Percentiles rank a stretch among this genome's conserved stretches.
Conservation (phyloP, 352 stramenopile species). For the Globisporangium emineosum region DNA sequence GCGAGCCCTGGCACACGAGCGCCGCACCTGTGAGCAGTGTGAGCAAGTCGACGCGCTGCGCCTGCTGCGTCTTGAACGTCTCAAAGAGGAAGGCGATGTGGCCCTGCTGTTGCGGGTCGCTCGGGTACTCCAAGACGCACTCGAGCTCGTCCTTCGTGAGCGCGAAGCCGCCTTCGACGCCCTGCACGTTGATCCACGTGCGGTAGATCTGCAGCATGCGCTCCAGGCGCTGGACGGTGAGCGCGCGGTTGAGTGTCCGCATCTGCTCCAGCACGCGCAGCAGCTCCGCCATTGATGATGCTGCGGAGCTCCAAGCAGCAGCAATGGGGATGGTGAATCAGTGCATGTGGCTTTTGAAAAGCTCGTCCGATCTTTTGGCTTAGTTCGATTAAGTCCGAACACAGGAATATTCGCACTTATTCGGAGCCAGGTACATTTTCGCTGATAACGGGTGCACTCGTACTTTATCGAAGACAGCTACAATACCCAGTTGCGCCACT, state of each 20-base stretch:
- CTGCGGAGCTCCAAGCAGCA: too few relatives aligned
- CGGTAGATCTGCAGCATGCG: slow-evolving; percentile 55
- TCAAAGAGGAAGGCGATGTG: slow-evolving; percentile 53
- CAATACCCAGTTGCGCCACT: not conserved
- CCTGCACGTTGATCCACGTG: slow-evolving; percentile 46
- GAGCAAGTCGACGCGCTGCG: slow-evolving; percentile 47
- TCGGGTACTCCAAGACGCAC: slow-evolving; percentile 54
- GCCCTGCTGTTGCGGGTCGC: slow-evolving; percentile 6
- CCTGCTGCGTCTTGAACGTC: slow-evolving; percentile 23
- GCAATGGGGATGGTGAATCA: too few relatives aligned
- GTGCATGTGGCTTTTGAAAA: not conserved
- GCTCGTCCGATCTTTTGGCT: too few relatives aligned
- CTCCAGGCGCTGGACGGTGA: slow-evolving; percentile 49
- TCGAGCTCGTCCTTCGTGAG: slow-evolving; percentile 61
- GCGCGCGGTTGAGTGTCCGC: slow-evolving; percentile 35
- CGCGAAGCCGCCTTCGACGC: slow-evolving; percentile 56
- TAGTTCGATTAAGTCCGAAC: too few relatives aligned
- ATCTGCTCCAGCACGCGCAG: slow-evolving; percentile 29
- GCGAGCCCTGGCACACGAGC: slow-evolving; percentile 43
- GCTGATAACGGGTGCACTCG: slow-evolving; percentile 12
- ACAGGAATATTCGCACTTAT: not conserved
- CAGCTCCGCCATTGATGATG: slow-evolving; percentile 1
- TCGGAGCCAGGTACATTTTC: not conserved
- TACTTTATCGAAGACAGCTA: slow-evolving; percentile 7
- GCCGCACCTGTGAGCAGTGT: slow-evolving; percentile 45